Evolutionary conservation across 164 flowering plant genomes (phyloP), one percentile per base, ranked within the genome.

Genomic region (Annona squamosa): DNA sequence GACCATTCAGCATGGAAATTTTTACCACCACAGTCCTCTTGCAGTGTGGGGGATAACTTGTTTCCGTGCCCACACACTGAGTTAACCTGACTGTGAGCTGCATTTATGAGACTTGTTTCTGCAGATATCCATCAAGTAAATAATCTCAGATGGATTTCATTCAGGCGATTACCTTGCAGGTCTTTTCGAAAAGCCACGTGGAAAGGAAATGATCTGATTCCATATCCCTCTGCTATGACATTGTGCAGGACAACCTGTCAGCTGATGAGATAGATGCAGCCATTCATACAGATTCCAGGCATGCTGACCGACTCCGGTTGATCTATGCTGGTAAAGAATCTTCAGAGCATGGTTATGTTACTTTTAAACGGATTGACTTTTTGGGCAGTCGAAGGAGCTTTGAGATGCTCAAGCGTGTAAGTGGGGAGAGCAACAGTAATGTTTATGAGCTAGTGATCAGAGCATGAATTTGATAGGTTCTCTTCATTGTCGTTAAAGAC

Each of bases 381-480:
- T 63, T 95, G 57, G 99, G 99, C 3, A 93, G 92, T 73, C 89
- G 99, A n/a, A 87, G 74, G 75, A 90, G 92, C 76, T 91, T 95
- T 68, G 97, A 95, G 81, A 87, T 91, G 97, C 76, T 95, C 81
- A 95, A 93, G 83, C 94, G 97, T 57, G 92, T 95, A 2, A 77
- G 77, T 26, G 95, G 91, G 19, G 95, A 91, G 72, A 88, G 87
- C 79, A 85, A 84, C 70, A 85, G 83, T 75, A 90, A 89, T 63
- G 93, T 89, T 4, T 93, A 93, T 57, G 99, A 93, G 82, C 78
- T 93, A 57, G 48, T 90, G 80, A 75, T 93, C 57, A 84, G 92
- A 77, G 93, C 93, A 61, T 95, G 81, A 87, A 18, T 71, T 52
- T 52, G 59, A 10, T 7, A 16, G 59, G 59, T 13, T 16, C 10